Evolutionary conservation across 2,329 filamentous ascomycete species (phyloP).

Genomic region (Epichloe sp.): DNA sequence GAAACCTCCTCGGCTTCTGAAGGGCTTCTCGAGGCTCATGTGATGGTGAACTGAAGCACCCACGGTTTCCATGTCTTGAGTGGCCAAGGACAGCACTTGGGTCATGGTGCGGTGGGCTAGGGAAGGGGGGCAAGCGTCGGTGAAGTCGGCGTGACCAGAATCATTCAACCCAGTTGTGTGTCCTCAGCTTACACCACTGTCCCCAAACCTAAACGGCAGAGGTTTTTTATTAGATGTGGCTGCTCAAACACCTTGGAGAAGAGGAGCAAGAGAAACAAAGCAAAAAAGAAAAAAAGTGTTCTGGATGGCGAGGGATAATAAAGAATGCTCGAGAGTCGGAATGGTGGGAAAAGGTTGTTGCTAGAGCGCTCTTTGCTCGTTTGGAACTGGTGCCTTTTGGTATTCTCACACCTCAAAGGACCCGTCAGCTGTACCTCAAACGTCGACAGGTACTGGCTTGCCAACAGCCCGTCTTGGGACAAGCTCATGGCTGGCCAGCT

Average conservation of each 20-base stretch:
- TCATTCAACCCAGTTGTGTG: slow-evolving; percentile 1
- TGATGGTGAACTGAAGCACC: slow-evolving; percentile 9
- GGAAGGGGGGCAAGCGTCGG: background rate
- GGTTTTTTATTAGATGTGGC: background rate
- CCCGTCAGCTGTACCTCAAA: slow-evolving; percentile 1
- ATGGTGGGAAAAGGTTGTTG: slow-evolving; percentile 3
- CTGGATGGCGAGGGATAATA: slow-evolving; percentile 6
- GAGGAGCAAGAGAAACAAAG: background rate
- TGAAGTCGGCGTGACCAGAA: slow-evolving; percentile 4
- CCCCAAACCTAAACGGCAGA: background rate
- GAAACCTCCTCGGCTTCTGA: slow-evolving; percentile 6
- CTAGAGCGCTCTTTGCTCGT: slow-evolving; percentile 1
- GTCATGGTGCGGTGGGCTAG: slow-evolving; percentile 9
- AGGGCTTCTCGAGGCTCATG: slow-evolving; percentile 12
- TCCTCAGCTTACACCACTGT: slow-evolving; percentile 2
- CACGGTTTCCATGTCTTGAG: slow-evolving; percentile 12
- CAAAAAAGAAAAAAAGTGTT: background rate
- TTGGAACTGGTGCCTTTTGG: background rate
- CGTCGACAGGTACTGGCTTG: slow-evolving; percentile 5
- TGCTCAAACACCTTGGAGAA: background rate
- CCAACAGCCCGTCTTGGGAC: slow-evolving; percentile 9
- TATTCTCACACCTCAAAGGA: slow-evolving; percentile 4
- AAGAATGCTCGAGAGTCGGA: slow-evolving; percentile 5
- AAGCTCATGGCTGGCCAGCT: slow-evolving; percentile 7
- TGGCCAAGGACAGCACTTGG: slow-evolving; percentile 13